Base-by-base conservation (phyloP, 305 asterid genomes). In the Rubia balearica region DNA sequence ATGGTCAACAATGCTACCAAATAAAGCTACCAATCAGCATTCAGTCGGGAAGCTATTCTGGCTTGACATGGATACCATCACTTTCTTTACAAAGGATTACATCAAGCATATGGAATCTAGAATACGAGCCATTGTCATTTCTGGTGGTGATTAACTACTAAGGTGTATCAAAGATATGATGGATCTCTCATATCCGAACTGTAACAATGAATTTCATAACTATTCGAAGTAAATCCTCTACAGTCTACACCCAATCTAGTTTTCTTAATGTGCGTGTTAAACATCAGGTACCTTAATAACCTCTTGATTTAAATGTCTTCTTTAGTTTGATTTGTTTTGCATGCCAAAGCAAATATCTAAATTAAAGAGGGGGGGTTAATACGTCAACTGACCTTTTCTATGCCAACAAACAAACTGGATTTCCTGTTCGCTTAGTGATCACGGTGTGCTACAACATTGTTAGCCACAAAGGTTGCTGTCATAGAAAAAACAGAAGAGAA, bases 381-480 rank as follows among this genome's bases (percentile, higher is more conserved):
- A 51, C 6, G 30, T 12, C 48, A 45, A 63, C 51, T 71, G 71
- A 67, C 43, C 36, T 17, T 61, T 27, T 61, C 38, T 61, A 67
- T 71, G 51, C 73, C 66, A 48, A 49, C 69, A 65, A 65, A 21
- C 45, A n/a, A 61, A 46, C 59, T 53, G 42, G 61, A 46, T 53
- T 62, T 8, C 51, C 22, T 12, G 22, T 24, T 12, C 21, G 21
- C 48, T 71, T 75, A 51, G 46, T 11, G 40, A 61, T 61, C 43
- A 30, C 21, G 67, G 67, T n/a, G 22, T 63, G 38, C 65, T 63
- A 79, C 80, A 76, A 71, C 76, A 75, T 36, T 76, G 80, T 57
- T 75, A 63, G 81, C 78, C 81, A 79, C 75, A 76, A 61, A 59
- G 66, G 84, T 77, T 72, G 68, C 75, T 56, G 72, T 83, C 85